phyloP scores from a whole-genome alignment of 805 yeast genomes.

The Naumovozyma castellii region DNA sequence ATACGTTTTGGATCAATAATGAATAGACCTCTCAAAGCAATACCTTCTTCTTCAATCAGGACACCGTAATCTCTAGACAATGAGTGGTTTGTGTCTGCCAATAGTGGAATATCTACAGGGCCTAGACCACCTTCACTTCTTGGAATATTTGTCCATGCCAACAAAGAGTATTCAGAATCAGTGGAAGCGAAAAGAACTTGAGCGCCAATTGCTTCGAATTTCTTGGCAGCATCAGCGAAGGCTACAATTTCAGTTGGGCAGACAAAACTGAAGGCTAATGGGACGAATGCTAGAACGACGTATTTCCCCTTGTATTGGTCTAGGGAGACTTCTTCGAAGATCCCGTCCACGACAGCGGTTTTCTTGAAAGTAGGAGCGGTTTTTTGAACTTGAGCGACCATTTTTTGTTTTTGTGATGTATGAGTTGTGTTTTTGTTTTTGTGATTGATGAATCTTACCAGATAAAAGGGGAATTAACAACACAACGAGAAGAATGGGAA shows the following conservation, averaged over 20 bases:
- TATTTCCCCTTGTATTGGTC: conserved; percentile 97
- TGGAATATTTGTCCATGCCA: conserved; percentile 96
- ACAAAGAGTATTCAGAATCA: conserved; percentile 93
- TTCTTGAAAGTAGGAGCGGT: conserved; percentile 95
- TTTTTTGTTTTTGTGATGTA: conserved; percentile 28
- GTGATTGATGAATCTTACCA: too few relatives aligned
- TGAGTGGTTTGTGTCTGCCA: conserved; percentile 95
- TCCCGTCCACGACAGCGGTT: conserved; percentile 95
- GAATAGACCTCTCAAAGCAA: conserved; percentile 97
- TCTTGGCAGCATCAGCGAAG: conserved; percentile 88
- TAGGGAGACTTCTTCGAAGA: conserved; percentile 87
- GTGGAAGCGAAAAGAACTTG: conserved; percentile 94
- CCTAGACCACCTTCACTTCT: conserved; percentile 99
- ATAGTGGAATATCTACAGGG: conserved; percentile 83
- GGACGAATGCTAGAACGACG: conserved; percentile 94
- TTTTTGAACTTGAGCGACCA: conserved; percentile 87
- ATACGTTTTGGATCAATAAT: conserved; percentile 92
- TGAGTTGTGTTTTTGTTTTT: neutral
- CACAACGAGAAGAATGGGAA: too few relatives aligned
- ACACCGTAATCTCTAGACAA: conserved; percentile 96
- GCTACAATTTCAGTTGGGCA: conserved; percentile 99
- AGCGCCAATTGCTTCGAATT: conserved; percentile 78
- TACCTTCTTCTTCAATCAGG: conserved; percentile 88
- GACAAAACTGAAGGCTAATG: conserved; percentile 98
- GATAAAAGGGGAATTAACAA: too few relatives aligned